Evolutionary conservation across 768 basidiomycete genomes (phyloP).

Genomic region (Leccinum imitatum): DNA sequence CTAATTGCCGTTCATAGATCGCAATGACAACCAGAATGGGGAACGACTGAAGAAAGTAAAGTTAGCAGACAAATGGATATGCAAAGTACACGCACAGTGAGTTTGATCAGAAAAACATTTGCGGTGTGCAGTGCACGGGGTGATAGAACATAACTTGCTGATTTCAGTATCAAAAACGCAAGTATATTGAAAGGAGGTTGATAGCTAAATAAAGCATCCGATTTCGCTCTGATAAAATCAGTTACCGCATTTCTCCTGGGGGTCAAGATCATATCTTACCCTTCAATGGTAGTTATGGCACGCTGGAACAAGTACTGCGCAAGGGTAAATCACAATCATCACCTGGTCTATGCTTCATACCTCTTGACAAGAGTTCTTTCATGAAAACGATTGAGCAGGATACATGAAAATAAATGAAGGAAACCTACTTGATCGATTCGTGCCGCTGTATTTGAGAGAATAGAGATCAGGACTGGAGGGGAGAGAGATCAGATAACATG

Average conservation of each 20-base stretch:
- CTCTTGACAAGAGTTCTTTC: slow-evolving; percentile 60
- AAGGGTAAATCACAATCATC: slow-evolving; percentile 16
- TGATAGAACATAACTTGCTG: slow-evolving; percentile 69
- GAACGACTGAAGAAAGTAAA: slow-evolving; percentile 48
- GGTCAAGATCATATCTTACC: slow-evolving; percentile 40
- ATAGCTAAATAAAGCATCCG: slow-evolving; percentile 88
- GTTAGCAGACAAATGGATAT: not conserved
- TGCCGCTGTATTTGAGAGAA: slow-evolving; percentile 87
- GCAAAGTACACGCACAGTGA: slow-evolving; percentile 53
- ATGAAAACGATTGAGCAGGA: not conserved
- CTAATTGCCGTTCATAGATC: slow-evolving; percentile 74
- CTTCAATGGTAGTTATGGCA: slow-evolving; percentile 84
- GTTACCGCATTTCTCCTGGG: slow-evolving; percentile 6
- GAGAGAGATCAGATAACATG: slow-evolving; percentile 2
- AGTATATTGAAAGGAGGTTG: slow-evolving; percentile 87
- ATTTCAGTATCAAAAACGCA: slow-evolving; percentile 78
- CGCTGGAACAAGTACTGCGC: slow-evolving; percentile 82
- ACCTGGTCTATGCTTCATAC: slow-evolving; percentile 28
- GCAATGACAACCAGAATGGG: slow-evolving; percentile 76
- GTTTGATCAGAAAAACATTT: slow-evolving; percentile 83
- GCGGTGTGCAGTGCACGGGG: slow-evolving; percentile 78
- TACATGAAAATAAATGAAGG: not conserved
- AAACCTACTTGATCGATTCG: slow-evolving; percentile 59
- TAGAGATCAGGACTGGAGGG: slow-evolving; percentile 68
- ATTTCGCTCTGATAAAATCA: slow-evolving; percentile 61